Evolutionary conservation across 768 basidiomycete species (phyloP).

Genomic region (Mycena indigotica): DNA sequence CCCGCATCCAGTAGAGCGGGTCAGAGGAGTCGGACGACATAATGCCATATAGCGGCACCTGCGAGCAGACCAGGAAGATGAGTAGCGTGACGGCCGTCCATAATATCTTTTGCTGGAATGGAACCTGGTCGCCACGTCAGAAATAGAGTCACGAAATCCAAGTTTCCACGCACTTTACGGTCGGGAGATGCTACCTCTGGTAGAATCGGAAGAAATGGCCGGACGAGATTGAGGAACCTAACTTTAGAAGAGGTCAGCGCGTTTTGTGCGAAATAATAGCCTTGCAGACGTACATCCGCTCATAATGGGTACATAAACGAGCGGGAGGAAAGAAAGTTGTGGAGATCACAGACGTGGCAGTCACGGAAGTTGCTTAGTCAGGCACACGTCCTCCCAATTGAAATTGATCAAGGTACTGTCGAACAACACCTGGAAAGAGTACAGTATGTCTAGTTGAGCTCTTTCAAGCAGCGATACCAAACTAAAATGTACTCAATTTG

Average conservation of each 20-base stretch:
- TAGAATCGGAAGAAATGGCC: slow-evolving; percentile 94
- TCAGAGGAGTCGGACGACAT: slow-evolving; percentile 99
- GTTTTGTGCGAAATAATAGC: slow-evolving; percentile 7
- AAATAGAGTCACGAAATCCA: slow-evolving; percentile 24
- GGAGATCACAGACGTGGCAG: slow-evolving; percentile 14
- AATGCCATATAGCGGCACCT: slow-evolving; percentile 98
- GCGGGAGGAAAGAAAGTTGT: slow-evolving; percentile 12
- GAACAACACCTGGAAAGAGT: too few relatives aligned
- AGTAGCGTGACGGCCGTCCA: slow-evolving; percentile 99
- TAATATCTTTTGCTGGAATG: slow-evolving; percentile 98
- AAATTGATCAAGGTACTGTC: too few relatives aligned
- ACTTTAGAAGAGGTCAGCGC: slow-evolving; percentile 62
- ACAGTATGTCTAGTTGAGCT: too few relatives aligned
- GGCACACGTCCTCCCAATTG: too few relatives aligned
- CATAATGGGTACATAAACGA: slow-evolving; percentile 53
- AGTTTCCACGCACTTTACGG: slow-evolving; percentile 82
- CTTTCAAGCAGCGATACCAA: too few relatives aligned
- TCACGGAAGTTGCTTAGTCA: too few relatives aligned
- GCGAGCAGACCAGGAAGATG: slow-evolving; percentile 99
- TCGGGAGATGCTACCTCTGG: slow-evolving; percentile 98
- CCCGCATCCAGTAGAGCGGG: slow-evolving; percentile 99
- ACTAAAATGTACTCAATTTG: too few relatives aligned
- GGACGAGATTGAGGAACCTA: slow-evolving; percentile 96
- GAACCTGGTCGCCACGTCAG: slow-evolving; percentile 55
- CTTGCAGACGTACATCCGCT: slow-evolving; percentile 68